Evolutionary conservation across 2,329 filamentous ascomycete species (phyloP).

Genomic region (Diaporthe velutina): DNA sequence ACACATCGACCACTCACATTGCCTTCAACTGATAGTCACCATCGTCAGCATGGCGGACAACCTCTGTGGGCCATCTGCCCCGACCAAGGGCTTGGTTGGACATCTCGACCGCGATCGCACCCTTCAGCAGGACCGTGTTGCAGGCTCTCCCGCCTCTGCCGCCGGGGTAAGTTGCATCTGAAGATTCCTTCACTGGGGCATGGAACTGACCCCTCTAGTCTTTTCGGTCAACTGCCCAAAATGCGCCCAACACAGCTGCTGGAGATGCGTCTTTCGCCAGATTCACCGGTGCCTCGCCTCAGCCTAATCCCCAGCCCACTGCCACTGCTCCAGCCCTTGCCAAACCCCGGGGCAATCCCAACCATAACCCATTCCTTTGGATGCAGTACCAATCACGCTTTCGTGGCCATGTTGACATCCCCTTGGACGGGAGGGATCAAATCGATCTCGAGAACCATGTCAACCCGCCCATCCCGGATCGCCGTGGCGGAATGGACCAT

Average conservation of each 20-base stretch:
- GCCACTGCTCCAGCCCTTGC: not conserved
- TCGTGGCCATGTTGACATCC: not conserved
- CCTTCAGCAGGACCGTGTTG: conserved; percentile 78
- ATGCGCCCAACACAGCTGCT: conserved; percentile 20
- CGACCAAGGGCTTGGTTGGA: conserved; percentile 79
- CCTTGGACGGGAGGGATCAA: conserved; percentile 2
- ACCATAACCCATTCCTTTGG: conserved; percentile 3
- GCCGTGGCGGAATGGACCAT: conserved; percentile 13
- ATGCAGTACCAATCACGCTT: conserved; percentile 4
- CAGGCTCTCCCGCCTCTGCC: conserved; percentile 40
- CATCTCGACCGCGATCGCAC: conserved; percentile 77
- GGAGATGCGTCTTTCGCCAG: conserved; percentile 33
- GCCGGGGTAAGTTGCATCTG: conserved; percentile 42
- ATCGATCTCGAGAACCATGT: conserved; percentile 17
- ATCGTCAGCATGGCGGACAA: conserved; percentile 53
- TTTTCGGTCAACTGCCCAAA: conserved; percentile 32
- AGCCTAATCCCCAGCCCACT: not conserved
- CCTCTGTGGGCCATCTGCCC: conserved; percentile 81
- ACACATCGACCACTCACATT: not conserved
- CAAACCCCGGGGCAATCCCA: not conserved
- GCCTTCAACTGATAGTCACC: conserved; percentile 21
- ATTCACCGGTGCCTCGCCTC: conserved; percentile 27
- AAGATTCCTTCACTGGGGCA: not conserved
- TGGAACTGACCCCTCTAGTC: conserved; percentile 7
- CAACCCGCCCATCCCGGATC: conserved; percentile 7